phyloP scores from a whole-genome alignment of 208 protist genomes.

The Acanthamoeba lenticulata region DNA sequence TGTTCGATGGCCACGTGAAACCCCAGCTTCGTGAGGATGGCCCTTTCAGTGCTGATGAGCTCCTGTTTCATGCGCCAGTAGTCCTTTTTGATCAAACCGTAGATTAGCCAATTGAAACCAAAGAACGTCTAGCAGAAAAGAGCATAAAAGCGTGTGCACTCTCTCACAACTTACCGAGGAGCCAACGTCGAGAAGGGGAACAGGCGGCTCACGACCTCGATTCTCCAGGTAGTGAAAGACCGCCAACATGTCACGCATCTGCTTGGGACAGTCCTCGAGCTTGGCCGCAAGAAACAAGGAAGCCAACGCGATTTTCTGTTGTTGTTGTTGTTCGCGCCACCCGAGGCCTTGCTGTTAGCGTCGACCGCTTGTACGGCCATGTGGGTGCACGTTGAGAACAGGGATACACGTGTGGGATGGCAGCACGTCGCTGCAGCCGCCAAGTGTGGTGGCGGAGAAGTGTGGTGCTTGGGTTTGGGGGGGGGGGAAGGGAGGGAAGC shows the following conservation, averaged over 20 bases:
- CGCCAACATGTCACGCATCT: slow-evolving; percentile 71
- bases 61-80: slow-evolving; percentile 71
- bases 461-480: background rate
- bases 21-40: slow-evolving; percentile 76
- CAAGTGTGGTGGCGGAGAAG: no score
- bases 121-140: no score
- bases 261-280: slow-evolving; percentile 73
- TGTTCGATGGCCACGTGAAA: slow-evolving; percentile 78
- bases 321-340: background rate
- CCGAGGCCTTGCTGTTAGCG: background rate
- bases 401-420: no score
- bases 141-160: background rate
- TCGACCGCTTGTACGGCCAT: no score
- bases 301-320: slow-evolving; percentile 72
- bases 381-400: no score
- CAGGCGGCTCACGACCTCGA: background rate
- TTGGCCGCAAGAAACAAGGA: slow-evolving; percentile 79
- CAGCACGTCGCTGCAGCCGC: no score
- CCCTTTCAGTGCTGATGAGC: slow-evolving; percentile 71
- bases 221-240: slow-evolving; percentile 75
- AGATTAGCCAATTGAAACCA: no score
- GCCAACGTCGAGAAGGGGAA: slow-evolving; percentile 52
- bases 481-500: background rate
- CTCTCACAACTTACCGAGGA: background rate
- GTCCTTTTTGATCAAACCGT: background rate